Percentiles rank a stretch among this genome's conserved stretches.
Evolutionary conservation across 1,284 basidiomycete species (phyloP).

Genomic region (Boletus semigastroideus): DNA sequence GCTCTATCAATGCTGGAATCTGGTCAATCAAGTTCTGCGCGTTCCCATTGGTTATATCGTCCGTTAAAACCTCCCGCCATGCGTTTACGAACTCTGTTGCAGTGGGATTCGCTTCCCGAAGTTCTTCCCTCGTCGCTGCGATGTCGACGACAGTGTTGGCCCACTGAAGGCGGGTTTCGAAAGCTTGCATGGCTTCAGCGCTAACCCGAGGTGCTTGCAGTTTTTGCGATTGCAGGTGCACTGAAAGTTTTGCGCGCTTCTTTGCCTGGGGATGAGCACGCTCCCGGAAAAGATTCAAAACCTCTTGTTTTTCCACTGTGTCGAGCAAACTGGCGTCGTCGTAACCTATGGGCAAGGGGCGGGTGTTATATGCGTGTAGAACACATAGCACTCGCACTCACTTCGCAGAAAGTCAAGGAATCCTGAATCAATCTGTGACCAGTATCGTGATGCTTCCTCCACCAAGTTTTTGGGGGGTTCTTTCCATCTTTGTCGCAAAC

Average conservation of each 20-base stretch:
- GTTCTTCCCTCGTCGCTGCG: conserved; percentile 43
- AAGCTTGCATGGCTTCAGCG: conserved; percentile 61
- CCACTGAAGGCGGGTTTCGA: conserved; percentile 55
- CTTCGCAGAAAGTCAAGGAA: conserved; percentile 68
- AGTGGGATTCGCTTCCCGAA: conserved; percentile 48
- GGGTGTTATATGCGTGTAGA: neutral
- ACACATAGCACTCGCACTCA: conserved; percentile 36
- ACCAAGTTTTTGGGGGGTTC: conserved; percentile 73
- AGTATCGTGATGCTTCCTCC: conserved; percentile 67
- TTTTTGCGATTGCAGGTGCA: conserved; percentile 78
- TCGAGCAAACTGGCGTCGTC: conserved; percentile 26
- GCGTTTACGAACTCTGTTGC: conserved; percentile 49
- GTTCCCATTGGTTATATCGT: conserved; percentile 42
- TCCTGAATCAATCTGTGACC: conserved; percentile 68
- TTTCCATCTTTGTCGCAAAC: conserved; percentile 64
- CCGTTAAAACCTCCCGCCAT: conserved; percentile 55
- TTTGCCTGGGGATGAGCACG: conserved; percentile 72
- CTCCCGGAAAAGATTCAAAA: conserved; percentile 73
- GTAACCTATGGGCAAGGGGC: conserved; percentile 13
- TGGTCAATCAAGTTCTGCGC: conserved; percentile 50
- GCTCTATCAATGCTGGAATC: conserved; percentile 42
- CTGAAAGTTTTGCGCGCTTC: conserved; percentile 75
- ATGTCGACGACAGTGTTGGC: conserved; percentile 55
- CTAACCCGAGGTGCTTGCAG: conserved; percentile 63
- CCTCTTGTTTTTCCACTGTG: conserved; percentile 71